Evolutionary conservation across 2,329 filamentous ascomycete genomes (phyloP), one percentile per base, ranked within the genome.

Genomic region (Paramyrothecium roridum): DNA sequence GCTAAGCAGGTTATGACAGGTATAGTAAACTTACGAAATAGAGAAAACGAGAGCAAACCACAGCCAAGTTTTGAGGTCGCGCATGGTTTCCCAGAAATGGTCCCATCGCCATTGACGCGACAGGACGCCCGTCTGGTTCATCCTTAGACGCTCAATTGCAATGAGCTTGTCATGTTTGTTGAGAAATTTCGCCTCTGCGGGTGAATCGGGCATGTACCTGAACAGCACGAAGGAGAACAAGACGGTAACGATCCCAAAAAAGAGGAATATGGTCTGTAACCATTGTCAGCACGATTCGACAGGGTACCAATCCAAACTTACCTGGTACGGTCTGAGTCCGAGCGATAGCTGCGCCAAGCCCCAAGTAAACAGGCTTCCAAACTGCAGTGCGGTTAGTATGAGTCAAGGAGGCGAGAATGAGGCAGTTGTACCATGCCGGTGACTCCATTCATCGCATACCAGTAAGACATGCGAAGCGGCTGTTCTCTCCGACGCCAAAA

Each of bases 121-220:
- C 2, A 67, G 63, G 16, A 75, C 67, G 2, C 72, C 73, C 64
- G 67, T 71, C 52, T 79, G 77, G 52, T 82, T 81, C 53, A 75
- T 76, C 16, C 78, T 69, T 30, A 81, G 65, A 51, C 82, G 72
- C 60, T 86, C 81, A n/a, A 85, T 77, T 0, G 82, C 82, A 19
- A 85, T 66, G 3, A 83, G 64, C 57, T 80, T 84, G 51, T 86
- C 83, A 21, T 80, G 71, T 11, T 79, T 74, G 0, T 69, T 73
- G 8, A 86, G 70, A 55, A 84, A 86, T 21, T 77, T 80, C 1
- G 82, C 77, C 43, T 80, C 75, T 68, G 84, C 79, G 0, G 84
- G 84, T 0, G 81, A 84, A 62, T 88, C 85, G 0, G 85, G 85
- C 75, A 88, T 83, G 49, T 80, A 76, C 22, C 78, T 37, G 33